Evolutionary conservation across 1,139 yeast genomes (phyloP), one percentile per base, ranked within the genome.

Genomic region (Candida freyschussii): DNA sequence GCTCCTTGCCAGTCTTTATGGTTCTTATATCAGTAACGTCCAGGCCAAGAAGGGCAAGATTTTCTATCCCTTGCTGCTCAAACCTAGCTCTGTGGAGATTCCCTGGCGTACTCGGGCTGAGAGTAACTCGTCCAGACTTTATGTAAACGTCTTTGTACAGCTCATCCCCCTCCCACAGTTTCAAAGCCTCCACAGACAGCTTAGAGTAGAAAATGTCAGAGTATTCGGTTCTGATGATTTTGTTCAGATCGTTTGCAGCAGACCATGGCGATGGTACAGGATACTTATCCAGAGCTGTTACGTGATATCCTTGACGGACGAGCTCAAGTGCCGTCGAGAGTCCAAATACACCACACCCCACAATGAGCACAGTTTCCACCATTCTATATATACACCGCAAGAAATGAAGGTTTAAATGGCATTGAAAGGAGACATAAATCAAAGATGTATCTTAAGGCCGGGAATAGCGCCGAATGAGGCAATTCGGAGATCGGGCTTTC

Each of bases 271-370:
- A 68, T 7, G 75, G 75, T 2, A 66, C 60, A 13, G 59, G 53
- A 36, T 55, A 57, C 12, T 59, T 56, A 46, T 69, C 75, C 17
- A 69, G 43, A 0, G 61, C 59, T 1, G 50, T 40, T 6, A 66
- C 64, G 19, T 41, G 36, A 4, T 54, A 34, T 1, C 60, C 61
- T 9, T 33, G 33, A 21, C 44, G 36, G 4, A 60, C 57, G 11
- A 68, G 47, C 21, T 63, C 53, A 10, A 59, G 53, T 4, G 72
- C 72, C 4, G 68, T 55, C 10, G 72, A 65, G 8, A 68, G 56
- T 2, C 75, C 74, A 53, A 67, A 67, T 11, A 65, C 67, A 9
- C 74, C 74, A 9, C 69, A 61, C 3, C 75, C 75, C 17, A 68
- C 50, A 6, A 68, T 54, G 2, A 43, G 33, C 3, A 26, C 36